Evolutionary conservation across 352 stramenopile genomes (phyloP).

Genomic region (Globisporangium recalcitrans): DNA sequence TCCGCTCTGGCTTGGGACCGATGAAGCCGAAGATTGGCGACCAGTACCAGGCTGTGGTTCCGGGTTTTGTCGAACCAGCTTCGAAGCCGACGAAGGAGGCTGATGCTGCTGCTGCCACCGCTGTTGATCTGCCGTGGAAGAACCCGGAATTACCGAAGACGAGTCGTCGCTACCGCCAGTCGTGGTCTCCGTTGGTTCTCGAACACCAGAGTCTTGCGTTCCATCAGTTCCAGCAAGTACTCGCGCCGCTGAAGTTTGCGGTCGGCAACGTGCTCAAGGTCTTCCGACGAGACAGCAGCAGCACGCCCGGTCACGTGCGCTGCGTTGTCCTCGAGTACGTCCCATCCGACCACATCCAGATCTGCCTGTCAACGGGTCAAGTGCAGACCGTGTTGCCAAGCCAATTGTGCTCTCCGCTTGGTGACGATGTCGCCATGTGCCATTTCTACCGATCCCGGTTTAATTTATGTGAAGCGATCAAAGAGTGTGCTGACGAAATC

Average conservation of each 20-base stretch:
- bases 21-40: conserved; percentile 65
- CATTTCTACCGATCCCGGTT: conserved; percentile 65
- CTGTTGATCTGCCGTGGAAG: conserved; percentile 28
- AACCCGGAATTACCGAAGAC: conserved; percentile 15
- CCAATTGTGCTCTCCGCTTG: conserved; percentile 57
- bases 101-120: neutral
- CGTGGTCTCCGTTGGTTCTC: conserved; percentile 64
- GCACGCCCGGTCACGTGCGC: conserved; percentile 47
- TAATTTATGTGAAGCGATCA: conserved; percentile 61
- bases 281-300: conserved; percentile 26
- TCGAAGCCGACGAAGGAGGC: neutral
- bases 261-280: conserved; percentile 70
- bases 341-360: conserved; percentile 34
- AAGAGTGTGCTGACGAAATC: conserved; percentile 47
- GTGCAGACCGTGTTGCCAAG: conserved; percentile 41
- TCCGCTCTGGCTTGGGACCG: conserved; percentile 55
- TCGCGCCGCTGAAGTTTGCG: conserved; percentile 55
- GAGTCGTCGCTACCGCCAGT: conserved; percentile 31
- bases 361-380: conserved; percentile 60
- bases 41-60: conserved; percentile 50
- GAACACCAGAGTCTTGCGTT: conserved; percentile 38
- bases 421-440: conserved; percentile 64
- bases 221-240: conserved; percentile 46
- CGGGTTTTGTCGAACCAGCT: conserved; percentile 23
- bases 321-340: conserved; percentile 55